Percentiles rank a stretch among this genome's conserved stretches.
Evolutionary conservation across 208 protist genomes (phyloP).

Genomic region (Acanthamoeba sp.): DNA sequence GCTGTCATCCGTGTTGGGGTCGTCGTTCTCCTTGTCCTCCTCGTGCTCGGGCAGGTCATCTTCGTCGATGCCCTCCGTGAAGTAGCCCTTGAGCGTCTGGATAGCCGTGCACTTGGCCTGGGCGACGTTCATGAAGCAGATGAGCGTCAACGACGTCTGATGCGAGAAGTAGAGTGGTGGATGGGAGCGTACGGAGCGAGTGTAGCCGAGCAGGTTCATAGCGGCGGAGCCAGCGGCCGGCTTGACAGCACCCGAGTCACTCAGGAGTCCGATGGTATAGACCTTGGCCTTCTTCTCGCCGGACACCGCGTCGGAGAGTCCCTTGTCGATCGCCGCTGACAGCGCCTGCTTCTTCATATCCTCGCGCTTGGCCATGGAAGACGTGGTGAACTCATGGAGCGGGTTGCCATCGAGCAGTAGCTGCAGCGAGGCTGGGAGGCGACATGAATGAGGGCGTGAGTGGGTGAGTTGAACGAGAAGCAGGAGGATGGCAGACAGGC

Average conservation of each 20-base stretch:
- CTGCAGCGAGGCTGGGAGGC: slow-evolving; percentile 26
- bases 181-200: background rate
- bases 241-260: background rate
- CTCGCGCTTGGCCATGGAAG: slow-evolving; percentile 58
- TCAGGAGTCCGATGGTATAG: slow-evolving; percentile 42
- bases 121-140: background rate
- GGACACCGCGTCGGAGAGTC: background rate
- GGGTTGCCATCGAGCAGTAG: slow-evolving; percentile 48
- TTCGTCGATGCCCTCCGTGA: slow-evolving; percentile 37
- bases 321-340: background rate
- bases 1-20: slow-evolving; percentile 40
- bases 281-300: slow-evolving; percentile 37
- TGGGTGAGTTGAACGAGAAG: background rate
- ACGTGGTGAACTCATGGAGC: slow-evolving; percentile 45
- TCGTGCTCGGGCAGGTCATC: background rate
- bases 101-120: slow-evolving; percentile 63
- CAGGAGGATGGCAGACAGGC: background rate
- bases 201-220: slow-evolving; percentile 17
- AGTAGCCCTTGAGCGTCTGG: slow-evolving; percentile 48
- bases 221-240: background rate
- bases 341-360: slow-evolving; percentile 18
- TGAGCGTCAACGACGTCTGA: no score
- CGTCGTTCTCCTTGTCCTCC: slow-evolving; percentile 40
- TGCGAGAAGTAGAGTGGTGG: background rate
- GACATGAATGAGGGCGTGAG: background rate